Evolutionary conservation across 1,284 basidiomycete genomes (phyloP), one percentile per base, ranked within the genome.

Genomic region (Ganoderma sinense): DNA sequence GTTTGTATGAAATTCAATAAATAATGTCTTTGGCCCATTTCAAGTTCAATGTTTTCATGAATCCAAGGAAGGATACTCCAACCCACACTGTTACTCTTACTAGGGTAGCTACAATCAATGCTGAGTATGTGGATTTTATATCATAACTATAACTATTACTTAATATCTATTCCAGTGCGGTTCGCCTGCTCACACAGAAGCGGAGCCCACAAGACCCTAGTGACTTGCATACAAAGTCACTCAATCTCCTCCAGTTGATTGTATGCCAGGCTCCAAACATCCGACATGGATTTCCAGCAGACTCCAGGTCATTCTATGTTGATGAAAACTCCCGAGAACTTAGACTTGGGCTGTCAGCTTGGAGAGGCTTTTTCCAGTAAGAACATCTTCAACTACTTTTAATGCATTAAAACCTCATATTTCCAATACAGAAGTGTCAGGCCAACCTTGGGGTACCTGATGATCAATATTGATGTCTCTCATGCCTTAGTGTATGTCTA

Each of bases 191-290:
- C 18, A 65, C 60, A 10, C 69, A 63, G 6, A 63, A 23, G 26
- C 43, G 23, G 40, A 26, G 60, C 16, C 65, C 60, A 18, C 29
- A 43, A 36, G 63, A 66, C 53, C n/a, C 59, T 23, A 65, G 36
- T 63, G 53, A 65, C 14, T 29, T 69, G 20, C 75, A 72, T 59
- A 39, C 68, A 0, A 73, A 73, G 69, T 69, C 74, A 4, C 65
- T 76, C 0, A 77, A 73, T 61, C 62, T 79, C 26, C 60, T 79
- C 1, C 78, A 79, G 59, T 68, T 79, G 5, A 72, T 78, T 31
- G 67, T 79, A 0, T 70, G 75, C 1, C 78, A 79, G 55, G 75
- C 75, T 8, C 72, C 77, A 4, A 79, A 79, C 56, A 68, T 76
- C 72, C 70, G 74, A 4, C 77, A 76, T 61, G 66, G 73, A 7